Conservation (phyloP, 1,284 basidiomycete species). For the Cystobasidium sp. region DNA sequence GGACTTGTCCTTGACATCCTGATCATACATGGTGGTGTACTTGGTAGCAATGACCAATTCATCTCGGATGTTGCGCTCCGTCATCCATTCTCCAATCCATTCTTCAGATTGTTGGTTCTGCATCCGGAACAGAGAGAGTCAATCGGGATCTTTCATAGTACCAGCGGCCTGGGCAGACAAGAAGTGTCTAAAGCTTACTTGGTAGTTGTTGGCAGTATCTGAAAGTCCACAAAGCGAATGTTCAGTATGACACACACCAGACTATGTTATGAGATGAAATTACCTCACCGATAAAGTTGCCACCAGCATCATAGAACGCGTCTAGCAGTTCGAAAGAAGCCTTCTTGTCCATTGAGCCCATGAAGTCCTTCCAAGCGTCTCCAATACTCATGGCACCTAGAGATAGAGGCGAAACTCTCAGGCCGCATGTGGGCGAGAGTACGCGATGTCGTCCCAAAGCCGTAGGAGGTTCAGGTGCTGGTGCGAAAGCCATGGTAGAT, state of each 20-base stretch:
- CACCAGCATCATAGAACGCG: constrained; percentile 52
- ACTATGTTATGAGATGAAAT: background rate
- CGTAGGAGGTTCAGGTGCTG: constrained; percentile 44
- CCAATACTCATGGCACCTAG: constrained; percentile 64
- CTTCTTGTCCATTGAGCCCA: constrained; percentile 36
- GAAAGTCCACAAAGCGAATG: background rate
- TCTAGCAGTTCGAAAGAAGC: constrained; percentile 30
- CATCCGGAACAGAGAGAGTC: constrained; percentile 48
- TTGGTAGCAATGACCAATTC: constrained; percentile 63
- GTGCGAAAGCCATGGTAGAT: constrained; percentile 32
- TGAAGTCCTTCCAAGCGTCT: constrained; percentile 43
- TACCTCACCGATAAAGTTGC: constrained; percentile 54
- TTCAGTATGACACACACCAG: background rate
- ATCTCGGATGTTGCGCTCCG: constrained; percentile 62
- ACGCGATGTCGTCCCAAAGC: constrained; percentile 59
- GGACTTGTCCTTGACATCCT: constrained; percentile 49
- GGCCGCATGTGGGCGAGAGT: constrained; percentile 59
- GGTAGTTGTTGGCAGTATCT: constrained; percentile 31
- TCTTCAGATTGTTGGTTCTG: constrained; percentile 60
- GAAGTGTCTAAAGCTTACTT: background rate
- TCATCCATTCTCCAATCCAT: constrained; percentile 67
- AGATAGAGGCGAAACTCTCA: constrained; percentile 62
- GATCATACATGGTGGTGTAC: constrained; percentile 60
- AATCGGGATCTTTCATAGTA: constrained; percentile 16
- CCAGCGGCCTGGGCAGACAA: background rate